These are phyloP conservation scores for Gryganskiella cystojenkinii DNA, from an alignment of 192 early-diverging fungal species.

Conservation along the genomic window DNA sequence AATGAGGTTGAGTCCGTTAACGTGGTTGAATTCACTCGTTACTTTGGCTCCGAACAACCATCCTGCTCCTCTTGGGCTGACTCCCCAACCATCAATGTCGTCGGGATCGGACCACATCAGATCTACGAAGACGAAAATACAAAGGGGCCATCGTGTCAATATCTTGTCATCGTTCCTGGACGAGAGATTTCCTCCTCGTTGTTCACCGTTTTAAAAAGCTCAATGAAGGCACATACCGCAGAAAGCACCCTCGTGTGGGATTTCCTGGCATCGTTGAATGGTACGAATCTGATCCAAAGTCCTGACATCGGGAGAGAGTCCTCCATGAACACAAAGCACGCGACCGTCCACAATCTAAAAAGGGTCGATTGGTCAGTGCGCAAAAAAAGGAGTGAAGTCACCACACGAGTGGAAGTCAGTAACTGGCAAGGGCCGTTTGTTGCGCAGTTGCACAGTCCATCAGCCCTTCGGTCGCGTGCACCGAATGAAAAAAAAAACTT, in stretches of 20 bases:
- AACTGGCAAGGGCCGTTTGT: no score
- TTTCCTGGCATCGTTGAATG: slow-evolving; percentile 95
- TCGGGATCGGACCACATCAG: slow-evolving; percentile 98
- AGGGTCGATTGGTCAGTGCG: slow-evolving; percentile 2
- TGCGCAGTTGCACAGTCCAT: no score
- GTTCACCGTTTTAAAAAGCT: no score
- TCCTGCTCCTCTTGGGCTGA: slow-evolving; percentile 92
- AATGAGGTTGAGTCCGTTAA: slow-evolving; percentile 90
- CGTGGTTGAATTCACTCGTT: slow-evolving; percentile 95
- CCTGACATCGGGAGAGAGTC: slow-evolving; percentile 91
- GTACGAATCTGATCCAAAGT: slow-evolving; percentile 94
- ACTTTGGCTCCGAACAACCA: slow-evolving; percentile 97
- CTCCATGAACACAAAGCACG: slow-evolving; percentile 94
- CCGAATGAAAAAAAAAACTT: slow-evolving; percentile 55
- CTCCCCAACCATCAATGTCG: slow-evolving; percentile 92
- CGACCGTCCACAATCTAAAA: slow-evolving; percentile 90
- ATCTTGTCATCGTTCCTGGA: no score
- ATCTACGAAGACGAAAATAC: slow-evolving; percentile 58
- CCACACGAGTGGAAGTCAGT: no score
- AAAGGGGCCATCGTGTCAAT: no score
- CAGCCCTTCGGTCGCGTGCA: no score
- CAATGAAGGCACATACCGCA: slow-evolving; percentile 58
- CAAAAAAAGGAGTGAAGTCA: neutral
- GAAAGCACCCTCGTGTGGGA: slow-evolving; percentile 95
- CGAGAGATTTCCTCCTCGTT: no score